Percentiles rank a stretch among this genome's conserved stretches.
Conservation (phyloP, 257 asterid species). For the Parsonsia alboflavescens region DNA sequence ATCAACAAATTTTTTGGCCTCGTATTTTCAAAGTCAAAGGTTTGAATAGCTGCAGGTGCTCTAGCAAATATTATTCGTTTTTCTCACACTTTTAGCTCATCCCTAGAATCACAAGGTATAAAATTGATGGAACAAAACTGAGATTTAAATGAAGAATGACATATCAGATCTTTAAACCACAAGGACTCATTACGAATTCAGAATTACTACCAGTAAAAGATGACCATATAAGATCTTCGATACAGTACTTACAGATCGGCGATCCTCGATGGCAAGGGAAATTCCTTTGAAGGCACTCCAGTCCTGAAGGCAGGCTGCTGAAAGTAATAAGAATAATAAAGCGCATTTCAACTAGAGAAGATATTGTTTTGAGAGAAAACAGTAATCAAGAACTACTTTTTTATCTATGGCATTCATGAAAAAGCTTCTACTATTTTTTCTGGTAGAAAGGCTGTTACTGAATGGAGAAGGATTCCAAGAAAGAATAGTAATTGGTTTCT, state of each 20-base stretch:
- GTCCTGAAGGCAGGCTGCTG: slow-evolving; percentile 50
- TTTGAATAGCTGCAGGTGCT: background rate
- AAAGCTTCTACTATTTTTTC: too few relatives aligned
- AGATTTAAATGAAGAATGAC: background rate
- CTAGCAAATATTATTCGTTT: background rate
- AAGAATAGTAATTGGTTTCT: background rate
- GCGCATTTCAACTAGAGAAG: slow-evolving; percentile 3
- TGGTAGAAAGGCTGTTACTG: background rate
- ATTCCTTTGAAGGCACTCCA: slow-evolving; percentile 63
- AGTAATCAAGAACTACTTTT: background rate
- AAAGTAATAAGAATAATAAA: background rate
- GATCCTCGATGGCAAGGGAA: slow-evolving; percentile 63
- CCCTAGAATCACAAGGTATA: background rate
- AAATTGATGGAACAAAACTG: background rate
- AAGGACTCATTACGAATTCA: background rate
- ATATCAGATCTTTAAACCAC: background rate
- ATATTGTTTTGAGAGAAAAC: slow-evolving; percentile 9
- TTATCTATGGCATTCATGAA: background rate
- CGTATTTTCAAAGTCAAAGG: background rate
- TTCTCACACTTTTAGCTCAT: background rate
- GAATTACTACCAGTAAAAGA: background rate
- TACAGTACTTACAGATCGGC: slow-evolving; percentile 44
- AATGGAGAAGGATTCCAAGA: background rate
- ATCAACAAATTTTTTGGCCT: background rate
- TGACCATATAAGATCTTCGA: background rate